phyloP scores from a whole-genome alignment of 805 yeast genomes.

The Wickerhamomyces alni region DNA sequence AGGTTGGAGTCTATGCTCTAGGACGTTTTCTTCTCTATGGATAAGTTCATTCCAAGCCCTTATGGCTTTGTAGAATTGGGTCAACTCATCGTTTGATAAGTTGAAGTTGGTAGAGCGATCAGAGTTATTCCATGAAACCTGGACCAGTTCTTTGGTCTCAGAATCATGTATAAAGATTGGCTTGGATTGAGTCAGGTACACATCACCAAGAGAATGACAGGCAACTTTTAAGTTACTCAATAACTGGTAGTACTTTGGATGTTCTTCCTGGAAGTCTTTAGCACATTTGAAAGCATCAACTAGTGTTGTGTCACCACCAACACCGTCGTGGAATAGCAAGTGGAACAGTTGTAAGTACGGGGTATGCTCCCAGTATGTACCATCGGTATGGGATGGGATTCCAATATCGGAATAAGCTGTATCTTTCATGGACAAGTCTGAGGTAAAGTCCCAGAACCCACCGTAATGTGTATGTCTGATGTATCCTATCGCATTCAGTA shows the following conservation, averaged over 20 bases:
- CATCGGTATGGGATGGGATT: conserved; percentile 63
- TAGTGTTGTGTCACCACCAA: conserved; percentile 63
- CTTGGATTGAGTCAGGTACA: conserved; percentile 56
- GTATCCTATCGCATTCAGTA: conserved; percentile 52
- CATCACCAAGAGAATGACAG: conserved; percentile 77
- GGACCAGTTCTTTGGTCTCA: conserved; percentile 43
- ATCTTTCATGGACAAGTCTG: conserved; percentile 60
- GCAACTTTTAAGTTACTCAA: conserved; percentile 46
- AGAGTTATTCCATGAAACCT: conserved; percentile 66
- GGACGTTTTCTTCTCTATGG: conserved; percentile 42
- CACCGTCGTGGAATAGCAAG: conserved; percentile 54
- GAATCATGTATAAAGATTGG: conserved; percentile 53
- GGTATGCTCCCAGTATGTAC: conserved; percentile 69
- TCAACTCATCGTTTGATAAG: conserved; percentile 35
- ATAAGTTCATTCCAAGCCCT: conserved; percentile 51
- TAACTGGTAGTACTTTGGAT: conserved; percentile 47
- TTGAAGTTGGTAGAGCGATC: conserved; percentile 55
- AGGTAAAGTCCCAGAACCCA: conserved; percentile 77
- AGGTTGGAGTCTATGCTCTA: conserved; percentile 50
- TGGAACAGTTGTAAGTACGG: conserved; percentile 71
- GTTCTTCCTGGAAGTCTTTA: conserved; percentile 33
- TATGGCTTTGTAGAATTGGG: conserved; percentile 49
- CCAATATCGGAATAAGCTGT: conserved; percentile 69
- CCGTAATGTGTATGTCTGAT: conserved; percentile 70
- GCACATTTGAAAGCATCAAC: conserved; percentile 66